A percentile compares a stretch with the other conserved stretches of the same genome.
phyloP scores from a whole-genome alignment of 306 rosid genomes.

The Cucumis sativus region DNA sequence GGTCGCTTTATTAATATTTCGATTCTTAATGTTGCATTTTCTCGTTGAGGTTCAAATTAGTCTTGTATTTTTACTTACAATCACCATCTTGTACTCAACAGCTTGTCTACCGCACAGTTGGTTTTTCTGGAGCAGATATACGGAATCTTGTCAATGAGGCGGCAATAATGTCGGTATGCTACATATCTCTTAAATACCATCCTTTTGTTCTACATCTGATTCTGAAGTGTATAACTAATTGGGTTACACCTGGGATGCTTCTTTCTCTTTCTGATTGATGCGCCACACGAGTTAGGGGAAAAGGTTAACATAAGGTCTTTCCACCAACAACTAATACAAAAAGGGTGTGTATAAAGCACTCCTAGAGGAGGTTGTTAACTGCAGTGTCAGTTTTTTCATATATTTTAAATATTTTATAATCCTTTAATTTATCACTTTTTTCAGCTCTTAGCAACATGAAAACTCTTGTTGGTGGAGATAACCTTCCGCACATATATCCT shows the following conservation, averaged over 20 bases:
- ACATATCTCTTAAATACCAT: background rate
- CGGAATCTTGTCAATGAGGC: conserved; percentile 96
- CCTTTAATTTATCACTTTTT: background rate
- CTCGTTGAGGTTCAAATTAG: background rate
- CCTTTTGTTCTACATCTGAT: background rate
- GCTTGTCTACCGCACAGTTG: conserved; percentile 97
- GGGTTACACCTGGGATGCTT: background rate
- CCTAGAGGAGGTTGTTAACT: background rate
- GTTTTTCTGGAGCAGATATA: conserved; percentile 94
- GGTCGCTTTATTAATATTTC: background rate
- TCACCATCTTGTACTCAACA: conserved; percentile 26
- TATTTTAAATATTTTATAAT: too few relatives aligned
- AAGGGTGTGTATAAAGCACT: background rate
- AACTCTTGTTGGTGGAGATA: background rate
- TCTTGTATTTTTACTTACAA: background rate
- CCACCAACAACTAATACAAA: background rate
- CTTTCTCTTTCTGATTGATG: background rate
- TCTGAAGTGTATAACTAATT: background rate
- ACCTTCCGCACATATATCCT: background rate
- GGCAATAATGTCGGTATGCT: conserved; percentile 91
- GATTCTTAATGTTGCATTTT: background rate
- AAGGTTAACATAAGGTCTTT: background rate
- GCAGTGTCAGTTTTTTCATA: background rate
- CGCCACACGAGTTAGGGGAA: background rate
- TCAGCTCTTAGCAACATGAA: background rate